These are phyloP conservation scores for Aspergillus bridgeri DNA, from an alignment of 495 filamentous ascomycete genomes.

Conservation along the genomic window DNA sequence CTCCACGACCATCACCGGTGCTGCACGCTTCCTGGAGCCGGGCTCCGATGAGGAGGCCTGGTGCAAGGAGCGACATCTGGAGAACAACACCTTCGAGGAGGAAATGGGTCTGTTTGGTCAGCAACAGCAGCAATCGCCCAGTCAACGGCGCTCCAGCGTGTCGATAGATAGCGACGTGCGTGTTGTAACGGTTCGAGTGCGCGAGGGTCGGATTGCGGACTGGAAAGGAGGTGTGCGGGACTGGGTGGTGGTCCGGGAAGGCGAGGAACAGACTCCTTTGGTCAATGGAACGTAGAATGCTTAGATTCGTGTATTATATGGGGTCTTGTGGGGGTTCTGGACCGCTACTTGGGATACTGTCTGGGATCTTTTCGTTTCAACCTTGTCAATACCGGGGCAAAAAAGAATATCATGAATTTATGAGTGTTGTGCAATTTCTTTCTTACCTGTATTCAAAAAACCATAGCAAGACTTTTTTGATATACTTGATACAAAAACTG, in stretches of 20 bases:
- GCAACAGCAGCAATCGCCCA: constrained; percentile 31
- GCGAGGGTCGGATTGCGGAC: constrained; percentile 72
- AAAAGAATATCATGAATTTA: neutral
- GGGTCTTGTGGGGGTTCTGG: neutral
- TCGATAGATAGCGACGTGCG: constrained; percentile 69
- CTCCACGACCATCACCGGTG: constrained; percentile 86
- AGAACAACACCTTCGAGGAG: constrained; percentile 81
- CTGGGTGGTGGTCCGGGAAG: constrained; percentile 54
- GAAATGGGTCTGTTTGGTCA: constrained; percentile 47
- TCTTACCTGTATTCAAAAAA: neutral
- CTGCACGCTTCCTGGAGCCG: constrained; percentile 64
- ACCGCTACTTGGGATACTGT: neutral
- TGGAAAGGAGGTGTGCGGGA: constrained; percentile 78
- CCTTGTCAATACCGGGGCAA: neutral
- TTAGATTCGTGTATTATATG: neutral
- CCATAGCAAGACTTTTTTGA: neutral
- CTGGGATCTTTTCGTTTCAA: neutral
- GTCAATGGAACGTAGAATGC: constrained; percentile 36
- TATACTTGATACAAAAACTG: neutral
- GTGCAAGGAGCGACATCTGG: constrained; percentile 76
- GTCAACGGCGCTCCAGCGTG: constrained; percentile 39
- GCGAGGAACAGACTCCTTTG: constrained; percentile 24
- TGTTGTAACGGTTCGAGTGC: constrained; percentile 70
- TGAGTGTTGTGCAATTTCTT: neutral
- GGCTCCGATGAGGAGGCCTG: constrained; percentile 78